Conservation (phyloP, 768 basidiomycete species). For the Tylopilus balloui region DNA sequence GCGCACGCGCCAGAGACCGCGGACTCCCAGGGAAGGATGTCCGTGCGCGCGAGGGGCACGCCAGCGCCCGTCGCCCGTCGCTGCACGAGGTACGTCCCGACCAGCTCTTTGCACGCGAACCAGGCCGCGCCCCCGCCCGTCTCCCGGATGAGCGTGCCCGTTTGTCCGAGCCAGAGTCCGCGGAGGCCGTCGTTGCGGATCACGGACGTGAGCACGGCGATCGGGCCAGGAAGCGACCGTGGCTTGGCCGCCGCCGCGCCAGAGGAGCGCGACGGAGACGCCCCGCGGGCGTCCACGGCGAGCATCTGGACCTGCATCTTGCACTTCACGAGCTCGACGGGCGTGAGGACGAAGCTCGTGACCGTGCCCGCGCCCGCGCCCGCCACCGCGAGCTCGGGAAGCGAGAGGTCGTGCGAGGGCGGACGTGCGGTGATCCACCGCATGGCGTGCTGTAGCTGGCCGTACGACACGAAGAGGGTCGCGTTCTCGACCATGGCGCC, state of each 20-base stretch:
- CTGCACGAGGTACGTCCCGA: conserved; percentile 55
- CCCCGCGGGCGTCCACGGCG: conserved; percentile 23
- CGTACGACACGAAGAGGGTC: conserved; percentile 80
- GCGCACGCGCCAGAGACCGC: conserved; percentile 85
- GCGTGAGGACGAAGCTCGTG: conserved; percentile 87
- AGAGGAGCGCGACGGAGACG: conserved; percentile 9
- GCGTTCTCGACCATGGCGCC: conserved; percentile 95
- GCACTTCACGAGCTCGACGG: conserved; percentile 93
- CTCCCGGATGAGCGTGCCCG: conserved; percentile 89
- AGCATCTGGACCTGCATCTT: conserved; percentile 98
- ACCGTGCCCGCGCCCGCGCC: conserved; percentile 84
- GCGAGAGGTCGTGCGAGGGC: conserved; percentile 41
- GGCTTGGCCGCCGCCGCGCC: conserved; percentile 8
- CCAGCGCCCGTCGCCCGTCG: conserved; percentile 36
- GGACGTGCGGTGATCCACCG: conserved; percentile 39
- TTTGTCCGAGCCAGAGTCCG: conserved; percentile 97
- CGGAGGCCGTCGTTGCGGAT: conserved; percentile 65
- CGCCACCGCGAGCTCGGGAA: conserved; percentile 71
- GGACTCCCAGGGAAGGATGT: conserved; percentile 71
- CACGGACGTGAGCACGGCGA: conserved; percentile 59
- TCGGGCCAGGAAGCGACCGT: conserved; percentile 60
- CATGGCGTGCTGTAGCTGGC: conserved; percentile 62
- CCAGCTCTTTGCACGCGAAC: conserved; percentile 85
- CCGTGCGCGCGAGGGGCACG: conserved; percentile 35
- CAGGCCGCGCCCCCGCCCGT: conserved; percentile 88